phyloP scores from a whole-genome alignment of 1,284 basidiomycete species.

The Anthracocystis setariae region DNA sequence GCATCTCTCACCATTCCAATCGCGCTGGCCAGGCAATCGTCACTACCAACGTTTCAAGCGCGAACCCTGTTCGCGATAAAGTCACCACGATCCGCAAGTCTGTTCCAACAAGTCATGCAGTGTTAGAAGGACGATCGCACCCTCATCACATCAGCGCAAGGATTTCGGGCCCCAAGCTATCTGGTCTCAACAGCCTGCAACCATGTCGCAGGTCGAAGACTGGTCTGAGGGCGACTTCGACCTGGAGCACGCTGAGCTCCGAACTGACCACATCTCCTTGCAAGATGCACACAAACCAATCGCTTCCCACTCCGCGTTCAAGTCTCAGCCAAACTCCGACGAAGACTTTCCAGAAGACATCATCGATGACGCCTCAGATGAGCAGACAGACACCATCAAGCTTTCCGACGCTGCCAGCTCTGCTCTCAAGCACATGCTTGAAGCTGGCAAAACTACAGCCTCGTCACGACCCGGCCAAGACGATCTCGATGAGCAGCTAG shows the following conservation, averaged over 20 bases:
- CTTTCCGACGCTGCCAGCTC: slow-evolving; percentile 39
- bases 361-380: slow-evolving; percentile 27
- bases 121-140: too few species aligned
- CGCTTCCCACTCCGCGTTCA: slow-evolving; percentile 1
- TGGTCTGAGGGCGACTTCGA: slow-evolving; percentile 50
- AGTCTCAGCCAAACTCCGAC: slow-evolving; percentile 26
- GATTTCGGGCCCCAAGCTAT: neutral
- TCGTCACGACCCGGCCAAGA: slow-evolving; percentile 4
- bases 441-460: slow-evolving; percentile 28
- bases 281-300: slow-evolving; percentile 17
- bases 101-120: too few species aligned
- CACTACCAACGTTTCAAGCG: too few species aligned
- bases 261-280: slow-evolving; percentile 28
- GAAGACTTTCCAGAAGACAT: slow-evolving; percentile 15
- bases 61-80: too few species aligned
- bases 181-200: neutral
- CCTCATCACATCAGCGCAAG: too few species aligned
- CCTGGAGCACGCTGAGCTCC: slow-evolving; percentile 33
- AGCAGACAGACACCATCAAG: slow-evolving; percentile 51
- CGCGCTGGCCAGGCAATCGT: too few species aligned
- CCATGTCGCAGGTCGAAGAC: slow-evolving; percentile 44
- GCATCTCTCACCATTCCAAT: too few species aligned
- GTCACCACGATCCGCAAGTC: too few species aligned
- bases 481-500: slow-evolving; percentile 22
- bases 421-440: slow-evolving; percentile 33